Conservation (phyloP, 108 stramenopile species). For the Bacterosira constricta region DNA sequence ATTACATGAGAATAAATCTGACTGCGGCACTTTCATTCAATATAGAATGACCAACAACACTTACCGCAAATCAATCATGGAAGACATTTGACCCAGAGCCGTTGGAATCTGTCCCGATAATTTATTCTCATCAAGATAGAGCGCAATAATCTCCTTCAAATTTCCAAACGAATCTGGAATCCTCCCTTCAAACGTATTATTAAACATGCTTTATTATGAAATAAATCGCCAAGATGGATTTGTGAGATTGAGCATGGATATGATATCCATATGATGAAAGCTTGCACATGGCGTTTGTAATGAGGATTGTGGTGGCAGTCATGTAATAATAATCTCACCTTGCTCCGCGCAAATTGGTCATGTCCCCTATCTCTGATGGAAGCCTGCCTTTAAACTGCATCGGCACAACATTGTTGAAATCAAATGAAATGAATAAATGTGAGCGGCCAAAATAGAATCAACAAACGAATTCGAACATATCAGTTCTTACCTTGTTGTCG, state of each 20-base stretch:
- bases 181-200: conserved; percentile 33
- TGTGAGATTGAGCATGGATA: no score
- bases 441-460: no score
- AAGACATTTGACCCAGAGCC: conserved; percentile 39
- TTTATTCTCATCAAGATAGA: conserved; percentile 55
- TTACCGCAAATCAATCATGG: conserved; percentile 39
- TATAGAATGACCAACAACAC: no score
- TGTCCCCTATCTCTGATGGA: conserved; percentile 50
- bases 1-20: no score
- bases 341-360: conserved; percentile 38
- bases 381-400: conserved; percentile 50
- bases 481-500: conserved; percentile 28
- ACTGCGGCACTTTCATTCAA: no score
- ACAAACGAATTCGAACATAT: no score
- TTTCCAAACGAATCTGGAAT: conserved; percentile 40
- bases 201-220: conserved; percentile 48
- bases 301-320: no score
- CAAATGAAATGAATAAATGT: no score
- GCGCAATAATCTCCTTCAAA: conserved; percentile 40
- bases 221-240: no score
- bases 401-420: no score
- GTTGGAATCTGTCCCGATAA: conserved; percentile 63
- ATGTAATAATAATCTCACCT: not conserved
- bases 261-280: no score
- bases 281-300: no score